Base-by-base conservation (phyloP, 2,329 filamentous ascomycete species). In the Aureobasidium sp. region DNA sequence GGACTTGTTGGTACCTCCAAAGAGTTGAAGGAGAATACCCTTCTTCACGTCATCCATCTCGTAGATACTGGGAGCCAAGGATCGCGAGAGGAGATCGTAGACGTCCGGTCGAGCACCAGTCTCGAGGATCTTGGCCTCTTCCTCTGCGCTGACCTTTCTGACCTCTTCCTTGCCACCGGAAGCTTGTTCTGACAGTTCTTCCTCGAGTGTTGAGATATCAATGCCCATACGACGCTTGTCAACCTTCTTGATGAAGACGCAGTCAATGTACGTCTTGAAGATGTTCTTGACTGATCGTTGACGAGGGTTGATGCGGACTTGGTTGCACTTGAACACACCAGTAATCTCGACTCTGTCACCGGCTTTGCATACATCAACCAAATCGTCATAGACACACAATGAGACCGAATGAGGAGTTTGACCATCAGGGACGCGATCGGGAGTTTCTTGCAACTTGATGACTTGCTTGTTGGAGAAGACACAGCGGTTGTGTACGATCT, bases 31-130 rank as follows among this genome's bases (percentile, higher is more conserved):
- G 11, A 99, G 80, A 64, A 99, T 97, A 11, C 94, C 94, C 77
- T 99, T 99, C 81, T 99, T 99, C 53, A 97, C 91, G 70, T 99
- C 94, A 67, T 99, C 94, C 86, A 96, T 89, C 75, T 99, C 94
- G 77, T 95, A 97, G 70, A 99, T 88, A 63, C 92, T 97, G 14
- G 94, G 94, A 2, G 94, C 94, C 32, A 99, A 80, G 1, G 93
- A 97, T 41, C 93, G 85, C n/a, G 94, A 84, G 4, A 99, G 84
- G 29, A 99, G 83, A 25, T 99, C 92, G 73, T 99, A 99, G 59
- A 99, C 86, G 73, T 99, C 94, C 1, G 87, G 80, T 59, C 94
- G 85, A 36, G 84, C 82, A 11, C 89, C 90, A 11, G 89, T 94
- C 63, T 83, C 85, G 69, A 84, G 88, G 72, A 99, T 99, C 78